phyloP scores from a whole-genome alignment of 768 basidiomycete genomes.

The Baorangia bicolor region DNA sequence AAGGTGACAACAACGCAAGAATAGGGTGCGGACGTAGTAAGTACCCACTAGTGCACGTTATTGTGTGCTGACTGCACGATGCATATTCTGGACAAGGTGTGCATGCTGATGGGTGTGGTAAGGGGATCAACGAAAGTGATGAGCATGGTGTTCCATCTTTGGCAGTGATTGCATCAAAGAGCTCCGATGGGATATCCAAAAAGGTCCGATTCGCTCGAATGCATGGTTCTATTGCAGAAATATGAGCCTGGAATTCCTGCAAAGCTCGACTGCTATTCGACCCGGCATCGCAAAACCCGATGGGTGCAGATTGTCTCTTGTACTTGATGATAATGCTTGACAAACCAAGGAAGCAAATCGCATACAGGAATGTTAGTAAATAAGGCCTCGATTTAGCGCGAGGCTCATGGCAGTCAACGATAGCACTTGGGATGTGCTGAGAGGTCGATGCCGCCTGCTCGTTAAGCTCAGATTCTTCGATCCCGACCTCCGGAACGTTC shows the following conservation, averaged over 20 bases:
- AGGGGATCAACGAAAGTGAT: conserved; percentile 50
- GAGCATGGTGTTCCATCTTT: conserved; percentile 48
- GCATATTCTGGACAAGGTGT: conserved; percentile 74
- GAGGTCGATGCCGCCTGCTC: conserved; percentile 36
- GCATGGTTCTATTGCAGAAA: conserved; percentile 54
- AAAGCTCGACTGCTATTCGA: conserved; percentile 57
- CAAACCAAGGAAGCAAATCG: conserved; percentile 36
- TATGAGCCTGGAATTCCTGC: conserved; percentile 44
- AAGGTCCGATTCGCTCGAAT: conserved; percentile 53
- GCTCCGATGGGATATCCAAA: conserved; percentile 35
- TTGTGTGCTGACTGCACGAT: conserved; percentile 51
- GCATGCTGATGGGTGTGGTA: conserved; percentile 61
- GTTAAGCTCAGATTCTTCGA: conserved; percentile 13
- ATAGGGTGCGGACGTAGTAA: conserved; percentile 62
- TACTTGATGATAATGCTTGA: conserved; percentile 44
- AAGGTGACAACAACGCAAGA: conserved; percentile 44
- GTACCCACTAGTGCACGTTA: conserved; percentile 69
- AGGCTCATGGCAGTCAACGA: conserved; percentile 14
- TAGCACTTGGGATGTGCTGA: conserved; percentile 38
- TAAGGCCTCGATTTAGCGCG: conserved; percentile 24
- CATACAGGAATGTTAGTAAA: conserved; percentile 44
- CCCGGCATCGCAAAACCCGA: conserved; percentile 77
- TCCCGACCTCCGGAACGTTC: conserved; percentile 23
- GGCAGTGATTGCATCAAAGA: conserved; percentile 26
- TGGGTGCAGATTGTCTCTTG: conserved; percentile 64